These are phyloP conservation scores for Coemansia sp. DNA, from an alignment of 192 early-diverging fungal species.

Conservation along the genomic window DNA sequence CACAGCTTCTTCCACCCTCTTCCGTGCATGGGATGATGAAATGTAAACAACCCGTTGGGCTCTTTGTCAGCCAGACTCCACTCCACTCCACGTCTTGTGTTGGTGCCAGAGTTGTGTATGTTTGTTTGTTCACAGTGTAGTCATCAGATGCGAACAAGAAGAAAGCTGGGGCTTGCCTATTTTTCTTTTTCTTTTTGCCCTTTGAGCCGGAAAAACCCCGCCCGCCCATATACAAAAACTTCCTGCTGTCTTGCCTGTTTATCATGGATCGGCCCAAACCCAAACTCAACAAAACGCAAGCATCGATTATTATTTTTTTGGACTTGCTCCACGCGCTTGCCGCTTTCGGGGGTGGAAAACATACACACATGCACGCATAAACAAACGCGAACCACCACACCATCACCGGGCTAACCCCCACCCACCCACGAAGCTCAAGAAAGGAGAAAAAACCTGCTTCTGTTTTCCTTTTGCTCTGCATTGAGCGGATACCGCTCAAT, in stretches of 20 bases:
- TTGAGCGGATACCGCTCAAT: background rate
- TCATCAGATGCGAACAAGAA: background rate
- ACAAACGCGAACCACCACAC: no score
- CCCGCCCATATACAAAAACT: background rate
- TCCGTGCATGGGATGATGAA: conserved; percentile 10
- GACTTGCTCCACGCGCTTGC: no score
- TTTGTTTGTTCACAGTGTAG: background rate
- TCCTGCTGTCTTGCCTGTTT: background rate
- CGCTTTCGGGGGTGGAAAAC: no score
- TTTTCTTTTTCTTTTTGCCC: background rate
- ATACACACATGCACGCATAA: no score
- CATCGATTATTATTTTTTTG: no score
- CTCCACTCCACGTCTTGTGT: background rate
- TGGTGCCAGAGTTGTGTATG: background rate
- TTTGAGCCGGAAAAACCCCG: background rate
- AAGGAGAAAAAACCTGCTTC: no score
- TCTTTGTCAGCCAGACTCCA: background rate
- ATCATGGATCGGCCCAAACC: conserved; percentile 9
- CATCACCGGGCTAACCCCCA: no score
- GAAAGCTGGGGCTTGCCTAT: background rate
- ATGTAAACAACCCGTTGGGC: conserved; percentile 3
- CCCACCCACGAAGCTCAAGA: no score
- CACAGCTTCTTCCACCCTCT: background rate
- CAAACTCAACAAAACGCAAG: background rate
- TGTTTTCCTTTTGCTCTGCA: no score